phyloP scores from a whole-genome alignment of 163 green algal species.

The Scenedesmus sp. region DNA sequence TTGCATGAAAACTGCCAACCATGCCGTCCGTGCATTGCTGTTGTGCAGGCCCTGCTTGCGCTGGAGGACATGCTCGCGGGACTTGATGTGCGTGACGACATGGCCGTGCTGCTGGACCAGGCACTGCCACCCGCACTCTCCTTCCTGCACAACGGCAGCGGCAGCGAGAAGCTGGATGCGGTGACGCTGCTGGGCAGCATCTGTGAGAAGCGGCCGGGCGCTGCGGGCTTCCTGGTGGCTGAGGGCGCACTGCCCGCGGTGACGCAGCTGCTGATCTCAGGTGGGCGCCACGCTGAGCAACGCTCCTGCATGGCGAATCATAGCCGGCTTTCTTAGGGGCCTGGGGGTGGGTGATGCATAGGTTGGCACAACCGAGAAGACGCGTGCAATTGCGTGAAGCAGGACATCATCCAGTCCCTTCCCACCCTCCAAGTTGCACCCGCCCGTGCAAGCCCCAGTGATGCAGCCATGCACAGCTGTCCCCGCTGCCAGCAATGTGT shows the following conservation, averaged over 20 bases:
- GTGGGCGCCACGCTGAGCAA: constrained; percentile 19
- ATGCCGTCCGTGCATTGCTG: neutral
- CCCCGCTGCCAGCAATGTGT: too few species aligned
- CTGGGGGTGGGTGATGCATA: too few species aligned
- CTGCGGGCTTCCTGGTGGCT: constrained; percentile 54
- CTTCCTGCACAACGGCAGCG: constrained; percentile 23
- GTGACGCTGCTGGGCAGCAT: constrained; percentile 53
- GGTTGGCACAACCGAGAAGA: too few species aligned
- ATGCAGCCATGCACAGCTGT: too few species aligned
- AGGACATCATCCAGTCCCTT: too few species aligned
- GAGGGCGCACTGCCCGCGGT: constrained; percentile 53
- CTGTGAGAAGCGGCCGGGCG: constrained; percentile 46
- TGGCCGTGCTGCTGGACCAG: constrained; percentile 63
- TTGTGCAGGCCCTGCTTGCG: constrained; percentile 12
- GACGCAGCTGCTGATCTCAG: constrained; percentile 50
- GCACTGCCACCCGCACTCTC: constrained; percentile 46
- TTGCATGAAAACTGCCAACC: neutral
- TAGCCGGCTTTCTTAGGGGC: too few species aligned
- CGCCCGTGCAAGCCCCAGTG: too few species aligned
- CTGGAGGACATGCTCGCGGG: constrained; percentile 47
- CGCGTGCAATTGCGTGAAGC: too few species aligned
- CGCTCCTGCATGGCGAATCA: too few species aligned
- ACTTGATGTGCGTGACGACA: constrained; percentile 56
- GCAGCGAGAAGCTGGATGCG: constrained; percentile 42
- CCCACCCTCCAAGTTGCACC: too few species aligned